Evolutionary conservation across 306 rosid genomes (phyloP).

Genomic region (Quercus ilex): DNA sequence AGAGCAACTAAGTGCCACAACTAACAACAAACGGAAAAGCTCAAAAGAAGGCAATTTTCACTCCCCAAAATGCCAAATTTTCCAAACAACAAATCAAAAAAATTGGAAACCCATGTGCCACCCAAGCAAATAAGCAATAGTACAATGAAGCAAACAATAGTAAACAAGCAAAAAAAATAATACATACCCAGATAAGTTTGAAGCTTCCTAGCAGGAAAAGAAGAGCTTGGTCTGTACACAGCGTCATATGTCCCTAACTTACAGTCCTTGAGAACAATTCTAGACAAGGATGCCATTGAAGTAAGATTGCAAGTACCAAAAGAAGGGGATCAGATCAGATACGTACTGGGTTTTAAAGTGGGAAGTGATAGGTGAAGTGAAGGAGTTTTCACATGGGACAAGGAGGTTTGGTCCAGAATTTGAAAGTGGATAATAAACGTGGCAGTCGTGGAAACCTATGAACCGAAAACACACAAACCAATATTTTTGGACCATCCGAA

Average conservation of each 20-base stretch:
- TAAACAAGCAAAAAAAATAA: neutral
- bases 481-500: slow-evolving; percentile 22
- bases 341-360: neutral
- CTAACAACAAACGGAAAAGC: neutral
- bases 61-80: neutral
- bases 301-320: neutral
- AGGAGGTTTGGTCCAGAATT: neutral
- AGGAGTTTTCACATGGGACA: neutral
- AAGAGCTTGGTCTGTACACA: slow-evolving; percentile 26
- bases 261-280: slow-evolving; percentile 44
- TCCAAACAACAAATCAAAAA: neutral
- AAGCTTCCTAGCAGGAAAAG: slow-evolving; percentile 27
- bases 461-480: slow-evolving; percentile 11
- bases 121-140: neutral
- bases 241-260: slow-evolving; percentile 24
- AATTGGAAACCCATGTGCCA: neutral
- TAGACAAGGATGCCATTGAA: slow-evolving; percentile 61
- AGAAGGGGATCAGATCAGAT: neutral
- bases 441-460: slow-evolving; percentile 36
- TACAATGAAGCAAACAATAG: neutral
- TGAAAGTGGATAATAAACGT: slow-evolving; percentile 14
- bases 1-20: neutral
- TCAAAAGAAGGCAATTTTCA: neutral
- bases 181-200: slow-evolving; percentile 48
- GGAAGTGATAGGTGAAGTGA: neutral